A percentile compares a stretch with the other conserved stretches of the same genome.
Conservation (phyloP, 192 early-diverging fungal species). For the Backusella tarrabulga region DNA sequence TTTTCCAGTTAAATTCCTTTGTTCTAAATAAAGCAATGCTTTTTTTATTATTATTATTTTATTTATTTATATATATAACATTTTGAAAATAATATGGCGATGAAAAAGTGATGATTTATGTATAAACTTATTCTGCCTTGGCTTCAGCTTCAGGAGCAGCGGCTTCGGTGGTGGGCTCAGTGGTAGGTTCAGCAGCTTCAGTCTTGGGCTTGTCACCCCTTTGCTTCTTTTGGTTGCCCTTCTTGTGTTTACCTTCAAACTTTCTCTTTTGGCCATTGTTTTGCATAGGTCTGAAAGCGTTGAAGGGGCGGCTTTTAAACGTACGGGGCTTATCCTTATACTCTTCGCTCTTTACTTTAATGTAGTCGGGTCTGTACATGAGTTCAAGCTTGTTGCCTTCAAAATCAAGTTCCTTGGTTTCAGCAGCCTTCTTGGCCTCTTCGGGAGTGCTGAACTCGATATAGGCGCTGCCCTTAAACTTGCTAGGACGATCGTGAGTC, state of each 20-base stretch:
- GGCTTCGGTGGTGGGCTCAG: neutral
- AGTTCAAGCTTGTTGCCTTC: slow-evolving; percentile 41
- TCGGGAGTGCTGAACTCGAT: slow-evolving; percentile 49
- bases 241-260: neutral
- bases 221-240: neutral
- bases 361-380: slow-evolving; percentile 15
- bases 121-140: slow-evolving; percentile 5
- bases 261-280: neutral
- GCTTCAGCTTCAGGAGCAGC: neutral
- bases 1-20: neutral
- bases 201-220: neutral
- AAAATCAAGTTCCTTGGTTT: slow-evolving; percentile 38
- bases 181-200: neutral
- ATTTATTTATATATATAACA: neutral
- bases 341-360: slow-evolving; percentile 16
- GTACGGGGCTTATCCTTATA: slow-evolving; percentile 16
- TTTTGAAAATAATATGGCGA: neutral
- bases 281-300: slow-evolving; percentile 21
- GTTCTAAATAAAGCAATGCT: neutral
- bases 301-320: neutral
- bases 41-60: neutral
- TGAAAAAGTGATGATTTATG: neutral
- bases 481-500: slow-evolving; percentile 7
- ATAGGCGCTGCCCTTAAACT: slow-evolving; percentile 51
- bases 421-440: slow-evolving; percentile 47